Conservation (phyloP, 1,284 basidiomycete species). For the Heliocybe sulcata region DNA sequence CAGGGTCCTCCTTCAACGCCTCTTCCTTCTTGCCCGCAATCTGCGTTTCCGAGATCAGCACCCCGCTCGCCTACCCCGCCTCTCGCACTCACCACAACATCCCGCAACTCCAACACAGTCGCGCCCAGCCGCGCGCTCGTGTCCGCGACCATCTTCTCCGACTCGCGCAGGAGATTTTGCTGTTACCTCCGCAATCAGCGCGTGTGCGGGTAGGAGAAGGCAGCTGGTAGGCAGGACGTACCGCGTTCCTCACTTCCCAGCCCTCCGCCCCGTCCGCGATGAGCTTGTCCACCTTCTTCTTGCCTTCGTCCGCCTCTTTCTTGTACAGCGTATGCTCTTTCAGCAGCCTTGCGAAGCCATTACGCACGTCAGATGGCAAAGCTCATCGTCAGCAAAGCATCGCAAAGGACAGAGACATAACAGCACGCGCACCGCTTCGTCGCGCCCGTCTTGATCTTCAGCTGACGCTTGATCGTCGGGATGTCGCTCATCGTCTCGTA, state of each 20-base stretch:
- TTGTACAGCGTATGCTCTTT: slow-evolving; percentile 71
- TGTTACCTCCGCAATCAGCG: slow-evolving; percentile 19
- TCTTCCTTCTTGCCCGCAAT: slow-evolving; percentile 24
- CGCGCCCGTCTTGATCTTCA: slow-evolving; percentile 76
- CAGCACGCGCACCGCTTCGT: slow-evolving; percentile 55
- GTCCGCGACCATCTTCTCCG: slow-evolving; percentile 75
- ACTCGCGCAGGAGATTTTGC: slow-evolving; percentile 73
- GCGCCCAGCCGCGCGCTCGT: slow-evolving; percentile 53
- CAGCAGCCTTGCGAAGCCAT: slow-evolving; percentile 38
- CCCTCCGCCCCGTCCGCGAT: slow-evolving; percentile 60
- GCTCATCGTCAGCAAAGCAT: not conserved
- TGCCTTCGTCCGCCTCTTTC: slow-evolving; percentile 59
- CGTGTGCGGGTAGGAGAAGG: not conserved
- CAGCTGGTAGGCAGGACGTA: slow-evolving; percentile 30
- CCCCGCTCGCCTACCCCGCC: no score
- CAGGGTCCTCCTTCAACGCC: slow-evolving; percentile 39
- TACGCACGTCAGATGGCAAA: not conserved
- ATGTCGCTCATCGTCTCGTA: slow-evolving; percentile 35
- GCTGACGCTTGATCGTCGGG: slow-evolving; percentile 48
- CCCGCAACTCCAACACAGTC: slow-evolving; percentile 56
- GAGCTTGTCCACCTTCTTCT: slow-evolving; percentile 56
- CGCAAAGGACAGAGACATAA: no score
- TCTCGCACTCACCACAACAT: slow-evolving; percentile 71
- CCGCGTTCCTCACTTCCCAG: slow-evolving; percentile 78
- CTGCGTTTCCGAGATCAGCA: not conserved